phyloP scores from a whole-genome alignment of 495 filamentous ascomycete genomes.

The Aspergillus egyptiacus region DNA sequence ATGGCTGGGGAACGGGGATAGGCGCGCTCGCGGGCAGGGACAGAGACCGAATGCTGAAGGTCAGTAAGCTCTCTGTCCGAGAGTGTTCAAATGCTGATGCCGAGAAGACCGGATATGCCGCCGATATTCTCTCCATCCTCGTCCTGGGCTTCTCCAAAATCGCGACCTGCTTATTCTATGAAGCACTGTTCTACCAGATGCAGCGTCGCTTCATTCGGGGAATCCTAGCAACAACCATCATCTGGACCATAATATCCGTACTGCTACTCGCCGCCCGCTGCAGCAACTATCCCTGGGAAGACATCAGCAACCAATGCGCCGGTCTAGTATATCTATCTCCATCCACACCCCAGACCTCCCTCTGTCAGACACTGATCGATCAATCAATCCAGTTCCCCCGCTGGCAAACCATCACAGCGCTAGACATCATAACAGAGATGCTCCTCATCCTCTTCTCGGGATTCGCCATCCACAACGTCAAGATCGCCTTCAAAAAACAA shows the following conservation, averaged over 20 bases:
- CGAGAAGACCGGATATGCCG: slow-evolving; percentile 6
- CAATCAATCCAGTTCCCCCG: slow-evolving; percentile 16
- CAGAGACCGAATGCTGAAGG: slow-evolving; percentile 9
- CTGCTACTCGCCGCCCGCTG: slow-evolving; percentile 19
- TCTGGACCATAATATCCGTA: slow-evolving; percentile 14
- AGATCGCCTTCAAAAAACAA: slow-evolving; percentile 14
- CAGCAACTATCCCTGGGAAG: slow-evolving; percentile 14
- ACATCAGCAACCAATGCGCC: slow-evolving; percentile 15
- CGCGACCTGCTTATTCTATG: slow-evolving; percentile 5
- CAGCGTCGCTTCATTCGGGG: slow-evolving; percentile 10
- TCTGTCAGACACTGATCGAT: not conserved
- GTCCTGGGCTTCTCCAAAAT: slow-evolving; percentile 14
- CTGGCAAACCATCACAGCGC: slow-evolving; percentile 22
- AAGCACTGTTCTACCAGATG: slow-evolving; percentile 6
- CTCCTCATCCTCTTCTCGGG: slow-evolving; percentile 17
- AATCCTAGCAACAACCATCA: slow-evolving; percentile 8
- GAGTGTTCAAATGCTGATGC: not conserved
- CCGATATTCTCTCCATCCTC: slow-evolving; percentile 13
- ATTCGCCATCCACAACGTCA: slow-evolving; percentile 17
- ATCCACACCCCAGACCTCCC: no score
- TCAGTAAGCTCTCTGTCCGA: not conserved
- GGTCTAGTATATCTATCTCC: slow-evolving; percentile 11
- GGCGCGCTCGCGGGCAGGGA: not conserved
- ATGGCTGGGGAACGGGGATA: slow-evolving; percentile 5
- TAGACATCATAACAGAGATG: slow-evolving; percentile 23